A percentile compares a stretch with the other conserved stretches of the same genome.
Conservation (phyloP, 1,284 basidiomycete species). For the Hypsizygus ulmarius region DNA sequence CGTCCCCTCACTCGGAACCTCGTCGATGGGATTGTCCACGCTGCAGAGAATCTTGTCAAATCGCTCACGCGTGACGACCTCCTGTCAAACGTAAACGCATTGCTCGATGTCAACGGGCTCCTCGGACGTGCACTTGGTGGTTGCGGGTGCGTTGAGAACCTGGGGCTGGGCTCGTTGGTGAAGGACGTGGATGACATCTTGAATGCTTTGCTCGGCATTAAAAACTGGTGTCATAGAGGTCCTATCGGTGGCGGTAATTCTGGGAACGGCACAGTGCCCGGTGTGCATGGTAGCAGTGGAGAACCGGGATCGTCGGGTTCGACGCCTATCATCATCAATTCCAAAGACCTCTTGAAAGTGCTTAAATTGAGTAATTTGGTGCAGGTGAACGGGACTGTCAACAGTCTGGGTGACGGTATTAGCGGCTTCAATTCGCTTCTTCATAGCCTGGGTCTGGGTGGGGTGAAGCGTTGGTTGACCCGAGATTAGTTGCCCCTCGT, state of each 20-base stretch:
- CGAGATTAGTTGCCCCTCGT: background rate
- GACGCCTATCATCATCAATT: constrained; percentile 19
- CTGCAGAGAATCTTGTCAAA: constrained; percentile 12
- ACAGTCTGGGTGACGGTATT: constrained; percentile 20
- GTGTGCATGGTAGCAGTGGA: background rate
- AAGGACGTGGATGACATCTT: constrained; percentile 19
- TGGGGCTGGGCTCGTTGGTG: constrained; percentile 17
- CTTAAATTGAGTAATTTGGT: constrained; percentile 21
- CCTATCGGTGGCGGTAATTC: background rate
- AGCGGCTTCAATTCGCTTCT: constrained; percentile 21
- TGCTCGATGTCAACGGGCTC: constrained; percentile 13
- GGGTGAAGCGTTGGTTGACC: background rate
- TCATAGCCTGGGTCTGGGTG: constrained; percentile 22
- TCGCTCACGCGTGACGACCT: constrained; percentile 14
- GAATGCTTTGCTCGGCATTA: constrained; percentile 19
- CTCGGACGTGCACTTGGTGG: constrained; percentile 13
- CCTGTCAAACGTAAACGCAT: constrained; percentile 12
- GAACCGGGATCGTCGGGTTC: background rate
- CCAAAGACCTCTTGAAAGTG: constrained; percentile 19
- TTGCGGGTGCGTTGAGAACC: constrained; percentile 18
- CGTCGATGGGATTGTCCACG: constrained; percentile 12
- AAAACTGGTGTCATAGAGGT: constrained; percentile 13
- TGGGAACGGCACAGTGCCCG: background rate
- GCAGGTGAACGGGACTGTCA: constrained; percentile 17
- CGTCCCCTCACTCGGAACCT: constrained; percentile 8